Evolutionary conservation across 345 rosid genomes (phyloP).

Genomic region (Pistacia integerrima): DNA sequence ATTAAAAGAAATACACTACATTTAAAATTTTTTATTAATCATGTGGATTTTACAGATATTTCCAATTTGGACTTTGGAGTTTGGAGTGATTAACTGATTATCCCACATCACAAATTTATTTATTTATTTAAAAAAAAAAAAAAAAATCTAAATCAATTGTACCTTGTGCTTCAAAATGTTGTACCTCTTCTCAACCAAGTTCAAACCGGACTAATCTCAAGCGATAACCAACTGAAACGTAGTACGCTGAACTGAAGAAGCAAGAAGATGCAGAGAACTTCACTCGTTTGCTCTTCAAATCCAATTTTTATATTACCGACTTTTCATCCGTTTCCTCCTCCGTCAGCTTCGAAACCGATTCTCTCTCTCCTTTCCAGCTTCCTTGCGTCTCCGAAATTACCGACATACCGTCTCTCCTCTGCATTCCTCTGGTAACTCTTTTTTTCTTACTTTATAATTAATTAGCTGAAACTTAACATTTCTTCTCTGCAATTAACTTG

Average conservation of each 20-base stretch:
- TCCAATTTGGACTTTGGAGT: no score
- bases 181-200: neutral
- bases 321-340: conserved; percentile 1
- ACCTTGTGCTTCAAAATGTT: neutral
- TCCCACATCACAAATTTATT: no score
- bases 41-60: no score
- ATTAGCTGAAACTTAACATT: no score
- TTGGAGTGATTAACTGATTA: no score
- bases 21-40: no score
- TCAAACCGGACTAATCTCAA: neutral
- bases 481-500: no score
- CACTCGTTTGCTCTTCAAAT: conserved; percentile 45
- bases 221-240: neutral
- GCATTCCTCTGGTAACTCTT: conserved; percentile 40
- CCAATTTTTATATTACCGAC: conserved; percentile 32
- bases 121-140: no score
- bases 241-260: neutral
- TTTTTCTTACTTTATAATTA: neutral
- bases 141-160: no score
- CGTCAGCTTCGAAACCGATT: conserved; percentile 18
- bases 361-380: conserved; percentile 25
- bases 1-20: no score
- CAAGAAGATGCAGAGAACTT: conserved; percentile 42
- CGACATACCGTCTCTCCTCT: conserved; percentile 30
- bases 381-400: conserved; percentile 21